Evolutionary conservation across 371 early-diverging fungal genomes (phyloP).

Genomic region (Apophysomyces variabilis): DNA sequence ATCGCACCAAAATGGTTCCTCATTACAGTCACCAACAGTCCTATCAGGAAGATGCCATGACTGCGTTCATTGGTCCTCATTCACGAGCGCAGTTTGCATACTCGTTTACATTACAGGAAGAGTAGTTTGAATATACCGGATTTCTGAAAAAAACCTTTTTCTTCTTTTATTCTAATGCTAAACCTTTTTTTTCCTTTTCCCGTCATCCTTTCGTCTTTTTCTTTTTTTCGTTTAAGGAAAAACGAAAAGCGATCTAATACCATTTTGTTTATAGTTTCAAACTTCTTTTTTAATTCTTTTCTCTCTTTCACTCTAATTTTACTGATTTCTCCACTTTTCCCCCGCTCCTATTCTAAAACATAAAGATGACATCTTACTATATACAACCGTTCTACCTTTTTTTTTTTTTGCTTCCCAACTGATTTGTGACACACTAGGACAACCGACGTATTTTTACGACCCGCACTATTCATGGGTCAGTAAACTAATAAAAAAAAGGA

Average conservation of each 20-base stretch:
- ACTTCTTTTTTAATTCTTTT: background rate
- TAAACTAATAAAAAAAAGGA: too few relatives aligned
- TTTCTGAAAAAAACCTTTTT: background rate
- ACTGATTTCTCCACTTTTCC: too few relatives aligned
- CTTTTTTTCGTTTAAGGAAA: background rate
- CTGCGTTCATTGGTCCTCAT: constrained; percentile 1
- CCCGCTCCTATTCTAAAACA: background rate
- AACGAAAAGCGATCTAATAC: background rate
- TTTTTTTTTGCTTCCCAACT: background rate
- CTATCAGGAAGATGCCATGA: background rate
- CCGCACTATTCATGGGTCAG: too few relatives aligned
- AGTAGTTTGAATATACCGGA: background rate
- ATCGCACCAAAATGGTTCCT: constrained; percentile 6
- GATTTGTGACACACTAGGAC: too few relatives aligned
- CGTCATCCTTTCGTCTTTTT: background rate
- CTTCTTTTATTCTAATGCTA: background rate
- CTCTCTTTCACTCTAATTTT: too few relatives aligned
- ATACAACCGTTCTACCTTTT: background rate
- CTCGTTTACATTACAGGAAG: constrained; percentile 7
- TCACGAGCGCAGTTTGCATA: constrained; percentile 11
- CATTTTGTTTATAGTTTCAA: background rate
- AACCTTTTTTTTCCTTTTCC: background rate
- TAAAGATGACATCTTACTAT: background rate
- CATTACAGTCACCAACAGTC: constrained; percentile 4
- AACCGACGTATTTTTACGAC: too few relatives aligned